Evolutionary conservation across 257 asterid genomes (phyloP).

Genomic region (Avicennia marina): DNA sequence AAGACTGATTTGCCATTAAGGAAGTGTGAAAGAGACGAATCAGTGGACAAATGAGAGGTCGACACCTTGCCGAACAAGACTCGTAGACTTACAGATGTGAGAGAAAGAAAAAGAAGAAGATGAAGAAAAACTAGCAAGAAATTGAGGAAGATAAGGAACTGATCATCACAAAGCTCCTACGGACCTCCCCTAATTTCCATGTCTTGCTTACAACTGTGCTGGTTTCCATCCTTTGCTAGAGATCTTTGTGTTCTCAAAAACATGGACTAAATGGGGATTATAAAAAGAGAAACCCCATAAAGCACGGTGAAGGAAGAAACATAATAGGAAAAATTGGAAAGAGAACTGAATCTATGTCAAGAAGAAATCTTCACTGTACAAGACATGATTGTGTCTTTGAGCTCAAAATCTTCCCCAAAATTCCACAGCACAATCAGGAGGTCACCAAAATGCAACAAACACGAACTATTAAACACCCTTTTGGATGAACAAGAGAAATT

Average conservation of each 20-base stretch:
- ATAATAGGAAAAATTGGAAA: constrained; percentile 25
- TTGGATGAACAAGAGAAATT: constrained; percentile 4
- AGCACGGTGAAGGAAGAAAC: constrained; percentile 25
- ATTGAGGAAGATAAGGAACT: constrained; percentile 33
- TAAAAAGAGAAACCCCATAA: constrained; percentile 16
- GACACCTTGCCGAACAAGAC: constrained; percentile 48
- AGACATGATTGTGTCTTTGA: constrained; percentile 22
- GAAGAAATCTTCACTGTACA: constrained; percentile 20
- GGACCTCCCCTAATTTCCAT: constrained; percentile 30
- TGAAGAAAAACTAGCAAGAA: constrained; percentile 8
- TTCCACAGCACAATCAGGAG: constrained; percentile 8
- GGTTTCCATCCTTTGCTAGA: constrained; percentile 25
- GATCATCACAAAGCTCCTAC: constrained; percentile 40
- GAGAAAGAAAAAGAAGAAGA: constrained; percentile 13
- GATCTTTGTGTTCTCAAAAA: constrained; percentile 41
- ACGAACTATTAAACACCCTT: constrained; percentile 11
- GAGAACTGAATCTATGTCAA: constrained; percentile 31
- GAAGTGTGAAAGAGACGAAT: constrained; percentile 7
- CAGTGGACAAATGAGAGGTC: constrained; percentile 39
- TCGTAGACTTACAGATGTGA: not conserved
- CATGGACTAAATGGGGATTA: constrained; percentile 31
- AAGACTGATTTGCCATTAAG: not conserved
- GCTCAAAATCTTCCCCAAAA: constrained; percentile 19
- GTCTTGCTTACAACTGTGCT: constrained; percentile 33
- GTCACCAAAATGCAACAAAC: not conserved